These are phyloP conservation scores for Fusarium brevicatenulatum DNA, from an alignment of 2,329 filamentous ascomycete genomes.

Conservation along the genomic window DNA sequence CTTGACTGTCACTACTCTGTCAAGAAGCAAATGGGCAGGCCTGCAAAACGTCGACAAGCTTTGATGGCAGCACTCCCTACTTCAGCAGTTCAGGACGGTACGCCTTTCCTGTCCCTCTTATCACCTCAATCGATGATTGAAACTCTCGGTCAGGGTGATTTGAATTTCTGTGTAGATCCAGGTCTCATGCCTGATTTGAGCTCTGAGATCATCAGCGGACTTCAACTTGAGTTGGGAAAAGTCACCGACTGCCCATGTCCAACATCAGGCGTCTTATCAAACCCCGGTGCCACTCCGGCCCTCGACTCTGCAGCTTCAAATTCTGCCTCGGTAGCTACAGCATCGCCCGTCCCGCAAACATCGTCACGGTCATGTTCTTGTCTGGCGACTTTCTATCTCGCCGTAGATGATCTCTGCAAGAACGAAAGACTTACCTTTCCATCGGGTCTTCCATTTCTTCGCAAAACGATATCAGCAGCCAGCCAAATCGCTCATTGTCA, in stretches of 20 bases:
- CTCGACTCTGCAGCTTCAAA: background rate
- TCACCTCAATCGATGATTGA: background rate
- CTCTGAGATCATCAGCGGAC: background rate
- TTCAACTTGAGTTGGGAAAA: background rate
- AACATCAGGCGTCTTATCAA: accelerated
- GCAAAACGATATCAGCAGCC: background rate
- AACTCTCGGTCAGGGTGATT: accelerated
- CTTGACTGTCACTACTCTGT: background rate
- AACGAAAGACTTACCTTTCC: background rate
- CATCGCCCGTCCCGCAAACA: accelerated
- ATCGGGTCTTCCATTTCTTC: background rate
- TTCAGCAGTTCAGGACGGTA: background rate
- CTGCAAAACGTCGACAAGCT: background rate
- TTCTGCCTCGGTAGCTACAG: background rate
- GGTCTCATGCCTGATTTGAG: background rate
- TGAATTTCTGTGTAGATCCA: accelerated
- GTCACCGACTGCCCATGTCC: background rate
- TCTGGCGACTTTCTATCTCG: background rate
- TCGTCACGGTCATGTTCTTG: background rate
- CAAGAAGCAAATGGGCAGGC: background rate
- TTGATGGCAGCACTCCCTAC: background rate
- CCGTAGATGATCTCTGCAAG: background rate
- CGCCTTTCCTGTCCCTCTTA: background rate
- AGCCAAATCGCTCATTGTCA: background rate
- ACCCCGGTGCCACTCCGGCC: accelerated